A percentile compares a stretch with the other conserved stretches of the same genome.
phyloP scores from a whole-genome alignment of 352 stramenopile genomes.

The Phytophthora hybrid region DNA sequence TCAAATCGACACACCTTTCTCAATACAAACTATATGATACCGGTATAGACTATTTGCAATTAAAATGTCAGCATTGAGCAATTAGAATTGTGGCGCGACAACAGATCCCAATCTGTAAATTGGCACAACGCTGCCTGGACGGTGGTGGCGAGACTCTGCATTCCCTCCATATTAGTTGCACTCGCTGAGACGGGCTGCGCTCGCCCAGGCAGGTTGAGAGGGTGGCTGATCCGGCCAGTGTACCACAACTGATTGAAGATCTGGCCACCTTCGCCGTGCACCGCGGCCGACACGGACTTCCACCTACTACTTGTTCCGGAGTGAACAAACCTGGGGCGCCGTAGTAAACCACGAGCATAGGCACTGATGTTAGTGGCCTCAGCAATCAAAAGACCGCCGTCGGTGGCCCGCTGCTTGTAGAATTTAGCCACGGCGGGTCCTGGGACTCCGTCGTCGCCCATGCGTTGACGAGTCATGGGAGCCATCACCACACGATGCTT shows the following conservation, averaged over 20 bases:
- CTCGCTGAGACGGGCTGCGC: slow-evolving; percentile 58
- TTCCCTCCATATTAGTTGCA: slow-evolving; percentile 39
- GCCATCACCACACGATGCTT: slow-evolving; percentile 79
- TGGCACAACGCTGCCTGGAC: too few relatives aligned
- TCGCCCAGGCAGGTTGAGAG: slow-evolving; percentile 54
- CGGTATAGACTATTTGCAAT: too few relatives aligned
- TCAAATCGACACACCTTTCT: too few relatives aligned
- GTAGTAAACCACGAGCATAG: slow-evolving; percentile 50
- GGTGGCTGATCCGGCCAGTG: slow-evolving; percentile 70
- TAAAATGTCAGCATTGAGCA: too few relatives aligned
- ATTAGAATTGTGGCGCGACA: too few relatives aligned
- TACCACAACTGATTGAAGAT: slow-evolving; percentile 92
- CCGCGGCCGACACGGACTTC: slow-evolving; percentile 66
- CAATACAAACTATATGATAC: too few relatives aligned
- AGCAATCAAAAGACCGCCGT: slow-evolving; percentile 63
- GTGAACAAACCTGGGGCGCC: slow-evolving; percentile 64
- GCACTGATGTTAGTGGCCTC: slow-evolving; percentile 68
- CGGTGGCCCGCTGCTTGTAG: slow-evolving; percentile 69
- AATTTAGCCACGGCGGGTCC: slow-evolving; percentile 51
- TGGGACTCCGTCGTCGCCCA: slow-evolving; percentile 46
- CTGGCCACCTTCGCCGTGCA: slow-evolving; percentile 80
- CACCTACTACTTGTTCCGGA: slow-evolving; percentile 60
- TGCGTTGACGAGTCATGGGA: slow-evolving; percentile 60
- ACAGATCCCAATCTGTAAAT: too few relatives aligned
- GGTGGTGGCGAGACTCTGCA: slow-evolving; percentile 40